phyloP scores from a whole-genome alignment of 1,284 basidiomycete genomes.

The Phaffia rhodozyma region DNA sequence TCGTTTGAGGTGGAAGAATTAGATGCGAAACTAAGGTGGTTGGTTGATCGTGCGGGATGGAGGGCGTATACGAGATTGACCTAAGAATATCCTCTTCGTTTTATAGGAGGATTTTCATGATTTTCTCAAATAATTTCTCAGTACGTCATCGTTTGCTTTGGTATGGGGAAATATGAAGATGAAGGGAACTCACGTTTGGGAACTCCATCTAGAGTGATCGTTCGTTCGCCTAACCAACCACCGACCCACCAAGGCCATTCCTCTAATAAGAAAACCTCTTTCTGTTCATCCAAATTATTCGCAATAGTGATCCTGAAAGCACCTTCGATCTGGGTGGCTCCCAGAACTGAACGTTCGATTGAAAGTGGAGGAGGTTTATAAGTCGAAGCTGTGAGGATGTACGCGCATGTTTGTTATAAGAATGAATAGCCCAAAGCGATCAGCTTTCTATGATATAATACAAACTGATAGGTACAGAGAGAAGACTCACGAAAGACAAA shows the following conservation, averaged over 20 bases:
- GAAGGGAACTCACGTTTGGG: slow-evolving; percentile 18
- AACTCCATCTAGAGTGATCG: slow-evolving; percentile 33
- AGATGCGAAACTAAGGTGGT: slow-evolving; percentile 64
- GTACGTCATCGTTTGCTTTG: slow-evolving; percentile 24
- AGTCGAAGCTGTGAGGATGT: slow-evolving; percentile 26
- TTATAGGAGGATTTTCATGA: not conserved
- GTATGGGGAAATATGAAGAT: slow-evolving; percentile 30
- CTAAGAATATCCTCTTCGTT: slow-evolving; percentile 47
- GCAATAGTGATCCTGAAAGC: slow-evolving; percentile 55
- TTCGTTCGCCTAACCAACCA: slow-evolving; percentile 73
- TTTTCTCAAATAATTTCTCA: too few species aligned
- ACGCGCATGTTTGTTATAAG: not conserved
- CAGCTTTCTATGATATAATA: too few species aligned
- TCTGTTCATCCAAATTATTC: slow-evolving; percentile 42
- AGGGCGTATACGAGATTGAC: slow-evolving; percentile 53
- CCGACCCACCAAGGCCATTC: slow-evolving; percentile 87
- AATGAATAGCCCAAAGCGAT: slow-evolving; percentile 41
- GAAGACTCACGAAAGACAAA: slow-evolving; percentile 4
- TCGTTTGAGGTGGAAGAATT: slow-evolving; percentile 54
- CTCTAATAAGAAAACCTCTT: slow-evolving; percentile 67
- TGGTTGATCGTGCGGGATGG: slow-evolving; percentile 51
- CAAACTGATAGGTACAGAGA: not conserved
- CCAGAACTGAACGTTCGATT: slow-evolving; percentile 57
- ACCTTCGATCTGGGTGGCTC: slow-evolving; percentile 64
- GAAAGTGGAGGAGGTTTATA: slow-evolving; percentile 43